Conservation (phyloP, 2,329 filamentous ascomycete genomes). For the Elsinoe australis region DNA sequence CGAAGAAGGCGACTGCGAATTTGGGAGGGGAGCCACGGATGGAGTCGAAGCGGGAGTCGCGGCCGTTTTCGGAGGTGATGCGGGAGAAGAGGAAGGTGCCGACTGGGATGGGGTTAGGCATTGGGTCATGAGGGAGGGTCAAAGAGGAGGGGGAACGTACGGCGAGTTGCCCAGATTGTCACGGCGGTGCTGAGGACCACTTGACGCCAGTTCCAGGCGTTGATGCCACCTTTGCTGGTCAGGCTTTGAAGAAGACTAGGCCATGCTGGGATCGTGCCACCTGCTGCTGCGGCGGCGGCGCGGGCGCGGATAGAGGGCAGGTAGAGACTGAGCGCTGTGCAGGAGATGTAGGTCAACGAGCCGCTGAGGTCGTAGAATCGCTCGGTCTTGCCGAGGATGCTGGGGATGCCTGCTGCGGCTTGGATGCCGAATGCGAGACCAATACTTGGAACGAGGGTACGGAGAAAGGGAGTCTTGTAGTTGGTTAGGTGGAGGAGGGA, state of each 20-base stretch:
- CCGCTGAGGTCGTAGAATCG: conserved; percentile 63
- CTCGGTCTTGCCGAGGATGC: conserved; percentile 53
- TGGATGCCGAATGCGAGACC: conserved; percentile 58
- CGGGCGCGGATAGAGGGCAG: conserved; percentile 52
- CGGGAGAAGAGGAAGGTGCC: conserved; percentile 58
- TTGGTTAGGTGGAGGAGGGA: conserved; percentile 53
- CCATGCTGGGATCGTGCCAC: conserved; percentile 36
- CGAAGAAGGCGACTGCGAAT: conserved; percentile 49
- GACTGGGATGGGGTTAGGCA: conserved; percentile 36
- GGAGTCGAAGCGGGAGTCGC: conserved; percentile 52
- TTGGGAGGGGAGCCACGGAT: conserved; percentile 47
- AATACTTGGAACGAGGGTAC: conserved; percentile 55
- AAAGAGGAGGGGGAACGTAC: conserved; percentile 34
- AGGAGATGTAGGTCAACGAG: conserved; percentile 58
- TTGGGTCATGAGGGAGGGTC: not conserved
- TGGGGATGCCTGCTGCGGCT: conserved; percentile 54
- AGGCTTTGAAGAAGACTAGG: conserved; percentile 44
- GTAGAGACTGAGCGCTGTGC: conserved; percentile 54
- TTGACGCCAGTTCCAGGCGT: conserved; percentile 55
- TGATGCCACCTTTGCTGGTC: conserved; percentile 35
- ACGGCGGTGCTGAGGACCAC: conserved; percentile 48
- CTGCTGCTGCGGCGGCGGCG: conserved; percentile 40
- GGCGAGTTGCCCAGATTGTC: conserved; percentile 54
- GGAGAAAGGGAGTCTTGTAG: conserved; percentile 55
- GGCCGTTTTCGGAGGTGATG: conserved; percentile 49